A percentile compares a stretch with the other conserved stretches of the same genome.
phyloP scores from a whole-genome alignment of 2,329 filamentous ascomycete species.

The Cryphonectria parasitica region DNA sequence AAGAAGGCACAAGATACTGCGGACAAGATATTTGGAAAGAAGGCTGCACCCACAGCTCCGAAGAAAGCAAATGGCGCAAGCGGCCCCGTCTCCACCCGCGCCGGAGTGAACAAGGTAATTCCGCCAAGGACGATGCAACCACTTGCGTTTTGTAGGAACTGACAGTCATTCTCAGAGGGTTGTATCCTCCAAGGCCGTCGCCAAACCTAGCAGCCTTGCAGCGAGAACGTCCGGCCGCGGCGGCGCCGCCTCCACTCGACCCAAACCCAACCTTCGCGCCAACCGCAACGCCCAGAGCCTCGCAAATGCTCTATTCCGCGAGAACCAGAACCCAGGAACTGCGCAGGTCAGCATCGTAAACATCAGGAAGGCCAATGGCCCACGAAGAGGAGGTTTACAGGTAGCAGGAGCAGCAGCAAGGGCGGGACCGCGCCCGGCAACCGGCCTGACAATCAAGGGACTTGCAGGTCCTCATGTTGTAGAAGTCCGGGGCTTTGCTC shows the following conservation, averaged over 20 bases:
- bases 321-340: conserved; percentile 41
- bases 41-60: conserved; percentile 61
- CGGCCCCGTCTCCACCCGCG: conserved; percentile 70
- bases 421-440: conserved; percentile 36
- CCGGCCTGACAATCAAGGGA: conserved; percentile 72
- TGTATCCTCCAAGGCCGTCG: conserved; percentile 38
- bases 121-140: conserved; percentile 39
- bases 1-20: conserved; percentile 75
- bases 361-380: conserved; percentile 31
- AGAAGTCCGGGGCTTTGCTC: conserved; percentile 80
- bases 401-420: conserved; percentile 14
- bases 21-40: conserved; percentile 69
- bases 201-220: conserved; percentile 46
- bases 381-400: conserved; percentile 29
- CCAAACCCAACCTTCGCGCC: conserved; percentile 40
- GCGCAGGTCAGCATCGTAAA: conserved; percentile 41
- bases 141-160: conserved; percentile 30
- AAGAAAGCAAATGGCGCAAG: conserved; percentile 50
- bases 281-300: conserved; percentile 45
- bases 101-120: conserved; percentile 72
- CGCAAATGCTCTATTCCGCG: conserved; percentile 44
- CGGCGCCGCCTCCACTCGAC: conserved; percentile 35
- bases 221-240: conserved; percentile 51
- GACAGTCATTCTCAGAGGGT: conserved; percentile 15
- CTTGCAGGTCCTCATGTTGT: conserved; percentile 72